Conservation (phyloP, 2,329 filamentous ascomycete genomes). For the Cercospora nicotianae region DNA sequence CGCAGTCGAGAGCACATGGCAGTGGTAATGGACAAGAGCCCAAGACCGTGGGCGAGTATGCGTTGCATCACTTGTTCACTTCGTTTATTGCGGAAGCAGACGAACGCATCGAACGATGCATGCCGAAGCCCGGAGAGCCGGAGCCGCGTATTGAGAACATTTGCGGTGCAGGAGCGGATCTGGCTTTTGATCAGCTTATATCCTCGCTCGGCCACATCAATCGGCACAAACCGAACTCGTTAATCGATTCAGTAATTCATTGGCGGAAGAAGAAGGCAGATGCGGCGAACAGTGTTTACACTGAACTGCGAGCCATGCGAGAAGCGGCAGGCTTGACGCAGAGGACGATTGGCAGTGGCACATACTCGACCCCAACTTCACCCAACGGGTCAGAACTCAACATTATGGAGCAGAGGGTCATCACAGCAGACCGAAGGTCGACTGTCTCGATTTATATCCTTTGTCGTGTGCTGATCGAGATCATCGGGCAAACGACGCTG, state of each 20-base stretch:
- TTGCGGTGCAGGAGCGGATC: slow-evolving; percentile 85
- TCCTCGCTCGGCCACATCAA: slow-evolving; percentile 91
- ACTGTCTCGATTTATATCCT: slow-evolving; percentile 95
- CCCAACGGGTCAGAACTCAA: slow-evolving; percentile 31
- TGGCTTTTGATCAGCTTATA: slow-evolving; percentile 90
- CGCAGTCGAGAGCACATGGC: slow-evolving; percentile 54
- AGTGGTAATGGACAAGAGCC: slow-evolving; percentile 57
- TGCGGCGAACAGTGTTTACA: slow-evolving; percentile 56
- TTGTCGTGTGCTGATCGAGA: slow-evolving; percentile 88
- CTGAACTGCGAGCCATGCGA: slow-evolving; percentile 33
- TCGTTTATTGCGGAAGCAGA: slow-evolving; percentile 97
- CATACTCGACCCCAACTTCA: slow-evolving; percentile 22
- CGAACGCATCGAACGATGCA: slow-evolving; percentile 87
- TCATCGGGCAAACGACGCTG: slow-evolving; percentile 85
- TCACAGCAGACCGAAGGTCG: slow-evolving; percentile 70
- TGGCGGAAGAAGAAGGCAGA: slow-evolving; percentile 98
- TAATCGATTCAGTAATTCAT: slow-evolving; percentile 97
- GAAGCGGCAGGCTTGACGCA: slow-evolving; percentile 30
- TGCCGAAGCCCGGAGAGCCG: slow-evolving; percentile 73
- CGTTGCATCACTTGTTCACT: slow-evolving; percentile 92
- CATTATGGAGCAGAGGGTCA: slow-evolving; percentile 35
- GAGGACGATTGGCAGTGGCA: slow-evolving; percentile 24
- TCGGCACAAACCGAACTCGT: slow-evolving; percentile 85
- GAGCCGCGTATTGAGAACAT: slow-evolving; percentile 85
- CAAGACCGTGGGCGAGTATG: slow-evolving; percentile 97